phyloP scores from a whole-genome alignment of 768 basidiomycete species.

The Pulveroboletus sp. region DNA sequence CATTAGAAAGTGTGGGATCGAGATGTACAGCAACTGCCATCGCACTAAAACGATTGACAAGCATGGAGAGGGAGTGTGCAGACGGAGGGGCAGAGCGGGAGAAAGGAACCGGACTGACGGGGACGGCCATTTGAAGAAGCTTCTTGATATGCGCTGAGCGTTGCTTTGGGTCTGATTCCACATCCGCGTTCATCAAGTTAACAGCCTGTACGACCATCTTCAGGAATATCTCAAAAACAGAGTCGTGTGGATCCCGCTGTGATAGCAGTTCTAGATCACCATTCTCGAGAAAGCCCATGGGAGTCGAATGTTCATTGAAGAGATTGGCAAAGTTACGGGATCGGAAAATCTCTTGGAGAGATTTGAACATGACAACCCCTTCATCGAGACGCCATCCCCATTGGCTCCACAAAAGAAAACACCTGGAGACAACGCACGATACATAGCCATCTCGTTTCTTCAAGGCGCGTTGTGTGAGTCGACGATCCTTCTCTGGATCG shows the following conservation, averaged over 20 bases:
- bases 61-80: conserved; percentile 57
- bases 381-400: conserved; percentile 74
- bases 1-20: conserved; percentile 45
- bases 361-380: conserved; percentile 53
- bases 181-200: conserved; percentile 29
- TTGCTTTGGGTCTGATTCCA: conserved; percentile 30
- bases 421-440: conserved; percentile 62
- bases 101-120: conserved; percentile 66
- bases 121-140: conserved; percentile 65
- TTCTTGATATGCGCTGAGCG: conserved; percentile 52
- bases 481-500: conserved; percentile 40
- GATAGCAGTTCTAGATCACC: conserved; percentile 51
- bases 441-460: conserved; percentile 67
- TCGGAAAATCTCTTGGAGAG: conserved; percentile 68
- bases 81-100: conserved; percentile 48
- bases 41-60: conserved; percentile 79
- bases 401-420: conserved; percentile 62
- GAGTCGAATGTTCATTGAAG: conserved; percentile 53
- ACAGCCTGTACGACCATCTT: conserved; percentile 71
- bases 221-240: conserved; percentile 74
- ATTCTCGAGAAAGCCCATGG: conserved; percentile 64
- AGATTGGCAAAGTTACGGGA: conserved; percentile 74
- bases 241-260: conserved; percentile 50
- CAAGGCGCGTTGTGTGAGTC: conserved; percentile 34
- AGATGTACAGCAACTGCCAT: conserved; percentile 68